Evolutionary conservation across 305 asterid species (phyloP), one percentile per base, ranked within the genome.

Genomic region (Fraxinus sp.): DNA sequence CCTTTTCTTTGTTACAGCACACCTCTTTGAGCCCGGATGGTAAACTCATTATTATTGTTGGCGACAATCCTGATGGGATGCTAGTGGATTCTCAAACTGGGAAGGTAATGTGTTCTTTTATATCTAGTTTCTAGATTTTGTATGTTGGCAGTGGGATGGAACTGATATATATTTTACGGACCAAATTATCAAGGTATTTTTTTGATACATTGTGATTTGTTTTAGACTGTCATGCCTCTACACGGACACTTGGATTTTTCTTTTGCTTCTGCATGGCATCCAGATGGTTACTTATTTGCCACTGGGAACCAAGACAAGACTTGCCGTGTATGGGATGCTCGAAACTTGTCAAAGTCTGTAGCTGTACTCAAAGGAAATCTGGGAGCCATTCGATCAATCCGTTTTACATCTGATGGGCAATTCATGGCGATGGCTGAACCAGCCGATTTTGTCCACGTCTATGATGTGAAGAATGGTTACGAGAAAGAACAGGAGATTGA

Each of bases 281-380:
- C 95, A 37, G 88, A 90, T 68, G 97, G 97, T 24, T 74, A 80
- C 80, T 84, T 86, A 75, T 90, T 92, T 86, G 95, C 97, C 74
- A 92, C 95, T 18, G 95, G 97, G 76, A 92, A 92, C 88, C 97
- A 92, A 85, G 97, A 92, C 85, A 91, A 91, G 83, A 92, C 97
- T 44, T 92, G 97, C 87, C 85, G 97, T 71, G 90, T 92, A 74
- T 92, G 97, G 95, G 97, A 92, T 79, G 74, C 87, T 24, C 91
- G 95, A 11, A 91, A 91, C 86, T 84, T 91, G 77, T 91, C 95
- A 5, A 86, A 88, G 66, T 92, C 97, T 0, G 88, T 92, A 9
- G 88, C 90, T 33, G 92, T 88, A 11, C 88, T 92, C 52, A 91
- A 89, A 80, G 97, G 95, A 80, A 92, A 89, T 66, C 89, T 92